A percentile compares a stretch with the other conserved stretches of the same genome.
Evolutionary conservation across 768 basidiomycete genomes (phyloP).

Genomic region (Phanerochaete sordida): DNA sequence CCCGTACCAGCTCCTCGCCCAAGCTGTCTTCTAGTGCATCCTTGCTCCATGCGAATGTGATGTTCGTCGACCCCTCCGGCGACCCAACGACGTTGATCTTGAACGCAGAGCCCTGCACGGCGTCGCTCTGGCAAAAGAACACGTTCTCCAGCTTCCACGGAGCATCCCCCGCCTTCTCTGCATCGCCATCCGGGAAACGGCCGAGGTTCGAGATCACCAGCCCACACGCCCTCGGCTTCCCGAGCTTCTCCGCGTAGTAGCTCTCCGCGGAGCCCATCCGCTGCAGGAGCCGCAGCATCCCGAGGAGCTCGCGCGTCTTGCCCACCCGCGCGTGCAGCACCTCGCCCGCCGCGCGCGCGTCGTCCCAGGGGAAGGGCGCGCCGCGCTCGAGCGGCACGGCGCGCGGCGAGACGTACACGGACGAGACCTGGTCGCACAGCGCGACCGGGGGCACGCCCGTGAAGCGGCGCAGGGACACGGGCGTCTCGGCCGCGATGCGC

Average conservation of each 20-base stretch:
- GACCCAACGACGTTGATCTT: slow-evolving; percentile 16
- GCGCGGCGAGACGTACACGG: not conserved
- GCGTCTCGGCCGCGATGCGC: slow-evolving; percentile 17
- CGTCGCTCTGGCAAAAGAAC: slow-evolving; percentile 6
- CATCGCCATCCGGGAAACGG: not conserved
- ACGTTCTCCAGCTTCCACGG: not conserved
- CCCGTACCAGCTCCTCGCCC: not conserved
- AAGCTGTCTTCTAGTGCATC: not conserved
- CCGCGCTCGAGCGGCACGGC: not conserved
- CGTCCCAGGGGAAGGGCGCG: not conserved
- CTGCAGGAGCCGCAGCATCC: not conserved
- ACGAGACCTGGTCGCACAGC: slow-evolving; percentile 34
- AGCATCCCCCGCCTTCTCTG: not conserved
- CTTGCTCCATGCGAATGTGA: not conserved
- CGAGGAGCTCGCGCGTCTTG: not conserved
- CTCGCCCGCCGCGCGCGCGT: too few relatives aligned
- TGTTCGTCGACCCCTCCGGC: not conserved
- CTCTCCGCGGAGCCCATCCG: not conserved
- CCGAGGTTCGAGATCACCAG: slow-evolving; percentile 1
- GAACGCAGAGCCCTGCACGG: not conserved
- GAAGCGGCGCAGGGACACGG: slow-evolving; percentile 32
- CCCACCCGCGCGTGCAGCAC: not conserved
- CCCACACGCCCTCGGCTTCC: slow-evolving; percentile 2
- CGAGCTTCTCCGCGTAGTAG: slow-evolving; percentile 2
- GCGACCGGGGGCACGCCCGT: slow-evolving; percentile 23